Base-by-base conservation (phyloP, 371 early-diverging fungal genomes). In the Mucor racemosus region DNA sequence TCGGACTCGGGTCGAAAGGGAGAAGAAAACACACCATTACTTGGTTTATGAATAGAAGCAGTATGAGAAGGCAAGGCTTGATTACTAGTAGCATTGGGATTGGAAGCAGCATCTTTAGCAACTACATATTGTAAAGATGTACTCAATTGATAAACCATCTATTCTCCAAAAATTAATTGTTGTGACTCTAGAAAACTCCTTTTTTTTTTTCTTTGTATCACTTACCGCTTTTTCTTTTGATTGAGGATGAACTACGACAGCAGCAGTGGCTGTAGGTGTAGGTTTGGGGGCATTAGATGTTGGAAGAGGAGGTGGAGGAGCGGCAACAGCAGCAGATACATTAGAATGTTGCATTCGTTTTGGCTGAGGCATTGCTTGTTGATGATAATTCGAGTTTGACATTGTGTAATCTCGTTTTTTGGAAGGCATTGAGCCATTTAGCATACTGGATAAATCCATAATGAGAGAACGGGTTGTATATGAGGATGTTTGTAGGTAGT, bases 381-480 rank as follows among this genome's bases (percentile, higher is more conserved):
- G 40, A 19, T 40, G 58, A 11, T 57, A 57, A 57, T 38, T 39
- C 21, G 50, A 21, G 11, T 50, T 50, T 50, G 50, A 50, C 50
- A 50, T 50, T 26, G 50, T 7, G 21, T 50, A 50, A 26, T 50
- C 50, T 50, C 50, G 50, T 21, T 50, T 50, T 50, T 50, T 50
- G 50, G 50, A 26, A 15, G 55, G 55, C 55, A 55, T 35, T 34
- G 67, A 35, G 50, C 62, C 73, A 65, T 72, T 72, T 5, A 72
- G 53, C 73, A 72, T 72, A 31, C 66, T 72, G 19, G 62, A 65
- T 65, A 72, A 63, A 65, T 72, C 68, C 73, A 72, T 72, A 19
- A 26, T 26, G 26, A 26, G 3, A 26, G 26, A 26, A 44, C 54
- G 62, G 65, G 46, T 15, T 36, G 57, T 64, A 31, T 7, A 6